Evolutionary conservation across 495 filamentous ascomycete genomes (phyloP), one percentile per base, ranked within the genome.

Genomic region (Glonium stellatum): DNA sequence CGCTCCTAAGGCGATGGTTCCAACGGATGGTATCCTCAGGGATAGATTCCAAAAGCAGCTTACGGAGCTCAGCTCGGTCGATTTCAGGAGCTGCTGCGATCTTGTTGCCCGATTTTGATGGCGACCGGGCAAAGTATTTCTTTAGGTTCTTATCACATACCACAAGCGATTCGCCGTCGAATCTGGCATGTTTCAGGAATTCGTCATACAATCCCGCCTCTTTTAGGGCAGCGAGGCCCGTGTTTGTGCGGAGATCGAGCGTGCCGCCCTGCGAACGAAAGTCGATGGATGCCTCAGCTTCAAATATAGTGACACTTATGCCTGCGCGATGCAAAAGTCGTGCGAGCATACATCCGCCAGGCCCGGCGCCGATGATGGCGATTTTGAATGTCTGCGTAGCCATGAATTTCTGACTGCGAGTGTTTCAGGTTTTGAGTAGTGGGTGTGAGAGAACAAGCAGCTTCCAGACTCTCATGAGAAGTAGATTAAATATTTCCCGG

Each of bases 331-430:
- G 72, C 11, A 87, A 76, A 39, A 87, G 71, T 46, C 75, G 73
- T n/a, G 78, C 81, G 11, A 86, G 75, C 4, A 78, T 80, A 19
- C 82, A 73, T 23, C 84, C 83, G 3, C 74, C 77, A 21, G 82
- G 83, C 4, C 83, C 84, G 4, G 63, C 58, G 19, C 63, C 63
- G 41, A 65, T 61, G 41, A 65, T 61, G n/a, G 63, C 42, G 70
- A 82, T 53, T 41, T 69, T 50, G 72, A 70, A 59, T 66, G 65
- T 31, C 27, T 31, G 31, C 35, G 56, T 54, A 22, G 39, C 47
- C 3, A 19, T 54, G 58, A 42, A 18, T 22, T 21, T 23, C 25
- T 21, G 25, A 15, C 11, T 46, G 44, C n/a, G n/a, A n/a, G 44
- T n/a, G 13, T 31, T 31, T 6, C 27, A 3, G 27, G 27, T 31